Evolutionary conservation across 2,329 filamentous ascomycete genomes (phyloP), one percentile per base, ranked within the genome.

Genomic region (Didymella sp.): DNA sequence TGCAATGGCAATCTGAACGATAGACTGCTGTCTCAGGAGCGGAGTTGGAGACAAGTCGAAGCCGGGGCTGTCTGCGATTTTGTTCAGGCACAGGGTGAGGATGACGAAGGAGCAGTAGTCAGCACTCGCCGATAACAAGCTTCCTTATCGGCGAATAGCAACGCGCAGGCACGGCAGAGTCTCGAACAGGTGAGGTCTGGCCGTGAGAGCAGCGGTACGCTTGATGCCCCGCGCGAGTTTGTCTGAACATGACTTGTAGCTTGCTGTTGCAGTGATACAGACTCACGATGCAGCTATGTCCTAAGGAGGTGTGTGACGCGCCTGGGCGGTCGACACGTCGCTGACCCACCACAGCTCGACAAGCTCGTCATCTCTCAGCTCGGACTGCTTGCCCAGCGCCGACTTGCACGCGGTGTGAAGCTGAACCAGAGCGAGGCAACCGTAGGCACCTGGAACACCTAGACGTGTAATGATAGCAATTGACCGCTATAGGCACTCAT

Each of bases 331-430:
- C 17, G 38, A 56, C 57, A 51, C 31, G 15, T 31, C 58, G 63
- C 71, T 74, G 66, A 75, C 62, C 37, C 44, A 30, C 50, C 17
- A 62, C 69, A 98, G 94, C 84, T 98, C 73, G 94, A 98, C 83
- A 98, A 98, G 87, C 91, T 98, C 78, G 85, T 89, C 75, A 94
- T 96, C 74, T 91, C 92, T 51, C 92, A 97, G 78, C 82, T 96
- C 60, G 94, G 94, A 67, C 84, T 89, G 65, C 84, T 97, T 45
- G 94, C 94, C 51, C 94, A 98, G 81, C 85, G 89, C 63, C 87
- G 94, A 58, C 87, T 98, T 64, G 94, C 94, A 28, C 84, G 94
- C 69, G 94, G 94, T 48, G 87, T 97, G 51, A 89, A 88, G 73
- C 81, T 98, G 68, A 98, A 98, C 73, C 92, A 96, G 79, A 84